A percentile compares a stretch with the other conserved stretches of the same genome.
Evolutionary conservation across 345 rosid species (phyloP).

Genomic region (Dimocarpus longan): DNA sequence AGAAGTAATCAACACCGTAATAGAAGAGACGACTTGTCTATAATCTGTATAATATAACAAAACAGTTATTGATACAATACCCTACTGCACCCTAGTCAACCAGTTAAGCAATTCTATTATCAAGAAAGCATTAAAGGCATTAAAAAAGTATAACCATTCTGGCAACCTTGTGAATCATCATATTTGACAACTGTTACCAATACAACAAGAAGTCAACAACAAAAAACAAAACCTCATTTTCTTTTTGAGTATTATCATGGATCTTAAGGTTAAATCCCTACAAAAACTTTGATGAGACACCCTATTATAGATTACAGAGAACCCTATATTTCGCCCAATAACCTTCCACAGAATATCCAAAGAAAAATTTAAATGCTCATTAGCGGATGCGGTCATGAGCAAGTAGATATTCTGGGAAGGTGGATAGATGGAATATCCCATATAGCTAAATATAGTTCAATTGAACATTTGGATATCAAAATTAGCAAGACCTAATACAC

Average conservation of each 20-base stretch:
- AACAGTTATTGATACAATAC: too few relatives aligned
- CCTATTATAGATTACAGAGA: not conserved
- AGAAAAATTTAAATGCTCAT: not conserved
- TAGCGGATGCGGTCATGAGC: not conserved
- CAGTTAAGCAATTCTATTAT: not conserved
- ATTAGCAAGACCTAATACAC: not conserved
- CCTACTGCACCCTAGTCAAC: not conserved
- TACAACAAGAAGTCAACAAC: slow-evolving; percentile 2
- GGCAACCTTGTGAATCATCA: not conserved
- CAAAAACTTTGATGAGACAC: not conserved
- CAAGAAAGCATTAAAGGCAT: not conserved
- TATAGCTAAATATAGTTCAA: not conserved
- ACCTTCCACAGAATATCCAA: not conserved
- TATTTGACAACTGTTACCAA: not conserved
- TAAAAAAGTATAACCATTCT: not conserved
- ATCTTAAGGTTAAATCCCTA: not conserved
- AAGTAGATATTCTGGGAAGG: not conserved
- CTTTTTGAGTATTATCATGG: not conserved
- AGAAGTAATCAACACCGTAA: not conserved
- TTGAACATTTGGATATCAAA: not conserved
- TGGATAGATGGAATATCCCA: not conserved
- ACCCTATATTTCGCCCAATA: not conserved
- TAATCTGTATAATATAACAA: not conserved
- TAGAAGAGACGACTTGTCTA: not conserved
- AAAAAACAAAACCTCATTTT: not conserved